Evolutionary conservation across 1,284 basidiomycete genomes (phyloP), one percentile per base, ranked within the genome.

Genomic region (Meripilus lineatus): DNA sequence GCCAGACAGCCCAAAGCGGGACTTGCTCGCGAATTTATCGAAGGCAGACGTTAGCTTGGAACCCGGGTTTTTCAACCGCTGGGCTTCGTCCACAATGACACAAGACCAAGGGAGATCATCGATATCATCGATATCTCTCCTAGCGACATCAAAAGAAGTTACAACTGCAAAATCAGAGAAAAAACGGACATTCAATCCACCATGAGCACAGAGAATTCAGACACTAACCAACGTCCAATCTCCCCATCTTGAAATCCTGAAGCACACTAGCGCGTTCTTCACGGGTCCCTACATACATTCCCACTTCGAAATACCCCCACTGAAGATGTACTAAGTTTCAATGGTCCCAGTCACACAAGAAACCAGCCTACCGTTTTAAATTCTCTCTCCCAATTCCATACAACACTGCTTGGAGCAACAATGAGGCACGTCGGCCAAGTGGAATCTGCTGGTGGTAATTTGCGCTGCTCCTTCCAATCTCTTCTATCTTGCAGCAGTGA

Each of bases 281-380:
- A 2, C 59, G 72, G 1, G 58, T 54, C 0, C 81, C 83, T 10
- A 66, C 71, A 50, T 86, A 89, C 41, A 78, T 61, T 7, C 83
- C 84, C 28, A 85, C 76, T 61, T 92, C 90, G 54, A 90, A 89
- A 55, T 86, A 85, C 0, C 82, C 81, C 84, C 86, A 87, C 82
- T 89, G 20, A 13, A 30, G 28, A 41, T 32, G 10, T 30, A 32
- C 3, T 20, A 24, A 5, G 15, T 17, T 28, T 3, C 13, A 17
- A 13, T 32, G 13, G 15, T 32, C 18, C 24, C 13, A 14, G 15
- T 18, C 32, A 7, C 7, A 18, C 25, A 23, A 46, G 42, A 5
- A 23, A 32, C 67, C 65, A 41, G 49, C 75, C 53, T 49, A 76
- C 80, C 14, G 78, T 87, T 49, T 81, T 65, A 49, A 93, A 79